Percentiles rank a stretch among this genome's conserved stretches.
Conservation (phyloP, 2,329 filamentous ascomycete species). For the Stemphylium lycopersici region DNA sequence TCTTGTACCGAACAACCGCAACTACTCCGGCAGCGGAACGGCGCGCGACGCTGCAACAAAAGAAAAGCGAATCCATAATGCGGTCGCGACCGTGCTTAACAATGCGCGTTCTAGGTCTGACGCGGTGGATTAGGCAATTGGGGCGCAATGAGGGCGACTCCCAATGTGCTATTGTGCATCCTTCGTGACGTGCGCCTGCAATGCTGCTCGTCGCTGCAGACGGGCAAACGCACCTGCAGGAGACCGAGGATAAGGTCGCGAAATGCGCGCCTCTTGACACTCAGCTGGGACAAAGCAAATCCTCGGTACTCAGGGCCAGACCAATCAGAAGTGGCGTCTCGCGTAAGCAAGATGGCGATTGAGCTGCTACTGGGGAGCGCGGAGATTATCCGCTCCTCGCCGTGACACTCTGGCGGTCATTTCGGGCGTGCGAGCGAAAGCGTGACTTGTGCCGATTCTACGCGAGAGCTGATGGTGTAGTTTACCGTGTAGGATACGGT, state of each 20-base stretch:
- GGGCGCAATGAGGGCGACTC: slow-evolving; percentile 6
- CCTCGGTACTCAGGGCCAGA: slow-evolving; percentile 17
- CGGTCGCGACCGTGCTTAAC: slow-evolving; percentile 20
- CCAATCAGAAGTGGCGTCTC: slow-evolving; percentile 20
- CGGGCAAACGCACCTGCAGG: too few relatives aligned
- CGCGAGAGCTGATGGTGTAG: slow-evolving; percentile 12
- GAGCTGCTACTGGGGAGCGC: slow-evolving; percentile 18
- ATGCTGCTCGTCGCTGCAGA: too few relatives aligned
- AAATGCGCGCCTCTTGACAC: slow-evolving; percentile 12
- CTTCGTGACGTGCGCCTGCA: not conserved
- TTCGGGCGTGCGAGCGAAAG: slow-evolving; percentile 19
- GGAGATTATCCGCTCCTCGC: slow-evolving; percentile 23
- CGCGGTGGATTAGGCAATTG: not conserved
- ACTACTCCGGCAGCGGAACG: slow-evolving; percentile 28
- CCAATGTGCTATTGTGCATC: not conserved
- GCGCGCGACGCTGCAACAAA: slow-evolving; percentile 29
- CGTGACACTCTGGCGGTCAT: slow-evolving; percentile 17
- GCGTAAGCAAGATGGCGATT: slow-evolving; percentile 27
- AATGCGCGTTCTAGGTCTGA: slow-evolving; percentile 16
- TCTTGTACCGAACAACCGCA: slow-evolving; percentile 6
- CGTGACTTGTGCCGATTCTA: slow-evolving; percentile 20
- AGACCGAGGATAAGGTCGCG: too few relatives aligned
- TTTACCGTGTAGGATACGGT: not conserved
- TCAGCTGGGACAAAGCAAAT: slow-evolving; percentile 17
- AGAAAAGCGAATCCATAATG: slow-evolving; percentile 15